Base-by-base conservation (phyloP, 345 rosid species). In the Hibiscus trionum region DNA sequence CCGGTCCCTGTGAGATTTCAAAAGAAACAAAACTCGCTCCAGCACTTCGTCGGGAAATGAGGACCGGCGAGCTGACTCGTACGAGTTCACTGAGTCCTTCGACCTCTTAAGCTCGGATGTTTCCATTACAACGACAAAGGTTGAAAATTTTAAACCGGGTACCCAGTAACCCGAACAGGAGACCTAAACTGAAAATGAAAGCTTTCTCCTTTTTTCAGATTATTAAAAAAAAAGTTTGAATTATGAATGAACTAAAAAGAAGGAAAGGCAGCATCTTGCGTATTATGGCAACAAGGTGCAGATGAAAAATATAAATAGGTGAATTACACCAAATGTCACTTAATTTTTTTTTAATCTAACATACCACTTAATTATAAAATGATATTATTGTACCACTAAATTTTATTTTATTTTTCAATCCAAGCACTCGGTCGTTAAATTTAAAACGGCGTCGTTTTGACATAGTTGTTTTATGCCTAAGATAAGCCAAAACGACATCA, bases 31-130 rank as follows among this genome's bases (percentile, higher is more conserved):
- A 29, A 89, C 87, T 24, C 84, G 80, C 74, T 89, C 94, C 29
- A 89, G 81, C 9, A 82, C 90, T 80, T 88, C 88, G 76, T 88
- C 88, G 3, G 93, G 90, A 70, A 86, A 88, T 42, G 76, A 76
- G 15, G 82, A 76, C 2, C 76, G 26, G 7, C 65, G 71, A 37
- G 78, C 44, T 15, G 77, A 77, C 72, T 75, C 77, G 11, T 44
- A 29, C 59, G 72, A 71, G 58, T 16, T 79, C 35, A 44, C 47
- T 0, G 12, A 77, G 63, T 74, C 83, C 62, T 50, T 80, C 42
- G 12, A 44, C 47, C 47, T 44, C 47, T 44, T 44, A 44, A 44
- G 12, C 47, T 44, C 47, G 47, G 12, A 44, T 44, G 47, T 1
- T 10, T 10, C 47, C 47, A 44, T 44, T 44, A 9, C 47, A 44